These are phyloP conservation scores for Paspalum notatum DNA, from an alignment of 176 grass and related monocot genomes.

Conservation along the genomic window DNA sequence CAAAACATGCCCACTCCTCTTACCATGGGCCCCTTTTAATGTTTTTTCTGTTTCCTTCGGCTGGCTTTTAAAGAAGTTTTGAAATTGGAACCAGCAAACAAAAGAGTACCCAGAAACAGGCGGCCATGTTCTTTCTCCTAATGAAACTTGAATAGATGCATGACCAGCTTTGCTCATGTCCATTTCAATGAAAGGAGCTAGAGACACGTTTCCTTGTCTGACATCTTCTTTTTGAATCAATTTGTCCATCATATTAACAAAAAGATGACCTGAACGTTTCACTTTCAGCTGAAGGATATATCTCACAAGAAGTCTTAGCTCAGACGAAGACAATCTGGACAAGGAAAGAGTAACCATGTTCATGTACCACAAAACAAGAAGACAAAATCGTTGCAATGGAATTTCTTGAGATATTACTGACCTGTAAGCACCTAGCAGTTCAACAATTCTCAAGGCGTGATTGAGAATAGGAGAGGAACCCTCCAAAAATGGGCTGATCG, in stretches of 20 bases:
- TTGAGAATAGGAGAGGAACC: slow-evolving; percentile 90
- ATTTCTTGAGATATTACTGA: slow-evolving; percentile 48
- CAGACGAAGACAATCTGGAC: slow-evolving; percentile 86
- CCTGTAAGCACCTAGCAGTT: slow-evolving; percentile 97
- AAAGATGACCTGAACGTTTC: slow-evolving; percentile 81
- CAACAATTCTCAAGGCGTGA: slow-evolving; percentile 91
- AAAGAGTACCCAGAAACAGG: slow-evolving; percentile 98
- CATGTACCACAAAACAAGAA: slow-evolving; percentile 32
- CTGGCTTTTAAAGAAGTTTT: slow-evolving; percentile 75
- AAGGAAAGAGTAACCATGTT: slow-evolving; percentile 32
- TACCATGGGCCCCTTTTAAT: slow-evolving; percentile 55
- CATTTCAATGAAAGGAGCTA: slow-evolving; percentile 97
- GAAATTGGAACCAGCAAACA: slow-evolving; percentile 98
- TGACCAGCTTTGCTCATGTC: slow-evolving; percentile 96
- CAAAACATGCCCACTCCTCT: slow-evolving; percentile 76
- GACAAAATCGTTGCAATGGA: slow-evolving; percentile 16
- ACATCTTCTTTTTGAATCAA: slow-evolving; percentile 91
- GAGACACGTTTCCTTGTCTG: slow-evolving; percentile 74
- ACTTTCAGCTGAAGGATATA: slow-evolving; percentile 93
- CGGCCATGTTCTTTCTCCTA: slow-evolving; percentile 99
- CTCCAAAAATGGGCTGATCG: slow-evolving; percentile 89
- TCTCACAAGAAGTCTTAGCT: slow-evolving; percentile 84
- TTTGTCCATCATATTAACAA: slow-evolving; percentile 97
- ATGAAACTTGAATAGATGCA: slow-evolving; percentile 96
- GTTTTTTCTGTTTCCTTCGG: slow-evolving; percentile 76